A percentile compares a stretch with the other conserved stretches of the same genome.
Evolutionary conservation across 257 asterid species (phyloP).

Genomic region (Paulownia fortunei): DNA sequence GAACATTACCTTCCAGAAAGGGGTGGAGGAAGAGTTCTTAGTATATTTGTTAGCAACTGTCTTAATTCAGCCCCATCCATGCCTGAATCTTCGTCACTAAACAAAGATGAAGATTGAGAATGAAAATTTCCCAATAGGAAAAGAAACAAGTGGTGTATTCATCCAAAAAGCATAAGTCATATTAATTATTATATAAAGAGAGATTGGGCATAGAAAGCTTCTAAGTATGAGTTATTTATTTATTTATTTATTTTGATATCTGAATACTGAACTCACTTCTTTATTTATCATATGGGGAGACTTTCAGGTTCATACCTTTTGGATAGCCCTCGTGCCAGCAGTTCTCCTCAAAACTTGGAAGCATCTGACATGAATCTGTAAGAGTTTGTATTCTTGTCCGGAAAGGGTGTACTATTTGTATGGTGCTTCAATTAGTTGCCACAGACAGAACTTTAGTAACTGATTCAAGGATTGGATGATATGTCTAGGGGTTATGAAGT

Average conservation of each 20-base stretch:
- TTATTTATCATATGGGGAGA: constrained; percentile 35
- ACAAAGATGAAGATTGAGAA: background rate
- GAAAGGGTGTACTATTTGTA: background rate
- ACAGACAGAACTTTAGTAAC: constrained; percentile 1
- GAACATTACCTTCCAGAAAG: background rate
- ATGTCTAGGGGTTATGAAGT: constrained; percentile 64
- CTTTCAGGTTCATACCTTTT: constrained; percentile 48
- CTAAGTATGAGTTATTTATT: too few species aligned
- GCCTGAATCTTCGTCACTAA: too few species aligned
- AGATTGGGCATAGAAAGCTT: background rate
- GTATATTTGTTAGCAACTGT: too few species aligned
- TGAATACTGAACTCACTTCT: constrained; percentile 30
- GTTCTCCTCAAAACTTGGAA: constrained; percentile 53
- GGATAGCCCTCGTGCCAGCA: constrained; percentile 52
- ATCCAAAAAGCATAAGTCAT: background rate
- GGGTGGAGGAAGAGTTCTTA: background rate
- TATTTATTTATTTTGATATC: background rate
- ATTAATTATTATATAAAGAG: background rate
- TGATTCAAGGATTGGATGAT: constrained; percentile 20
- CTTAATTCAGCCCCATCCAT: background rate
- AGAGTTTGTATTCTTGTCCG: constrained; percentile 34
- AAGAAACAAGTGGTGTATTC: background rate
- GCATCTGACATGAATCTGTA: constrained; percentile 58
- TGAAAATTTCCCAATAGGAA: background rate
- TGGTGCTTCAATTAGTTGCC: background rate